Evolutionary conservation across 1,284 basidiomycete species (phyloP).

Genomic region (Grifola frondosa): DNA sequence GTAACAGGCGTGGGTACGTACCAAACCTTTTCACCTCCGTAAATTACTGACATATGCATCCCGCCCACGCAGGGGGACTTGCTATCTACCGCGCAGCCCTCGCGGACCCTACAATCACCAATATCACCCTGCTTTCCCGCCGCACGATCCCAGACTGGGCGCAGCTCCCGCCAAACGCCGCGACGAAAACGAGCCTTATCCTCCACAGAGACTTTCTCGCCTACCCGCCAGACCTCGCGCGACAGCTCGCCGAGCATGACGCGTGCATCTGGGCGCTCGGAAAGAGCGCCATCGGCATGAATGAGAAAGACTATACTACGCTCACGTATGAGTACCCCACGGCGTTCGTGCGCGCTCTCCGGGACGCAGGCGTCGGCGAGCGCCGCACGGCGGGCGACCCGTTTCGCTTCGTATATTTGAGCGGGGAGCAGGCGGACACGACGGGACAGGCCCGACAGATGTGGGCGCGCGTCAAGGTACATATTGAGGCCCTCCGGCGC

Average conservation of each 20-base stretch:
- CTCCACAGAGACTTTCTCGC: slow-evolving; percentile 36
- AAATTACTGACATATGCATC: neutral
- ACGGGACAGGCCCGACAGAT: slow-evolving; percentile 28
- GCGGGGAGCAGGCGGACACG: slow-evolving; percentile 34
- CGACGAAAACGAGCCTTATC: slow-evolving; percentile 32
- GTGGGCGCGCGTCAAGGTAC: slow-evolving; percentile 37
- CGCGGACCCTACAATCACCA: slow-evolving; percentile 31
- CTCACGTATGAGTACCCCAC: slow-evolving; percentile 38
- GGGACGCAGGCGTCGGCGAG: slow-evolving; percentile 30
- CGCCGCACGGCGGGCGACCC: slow-evolving; percentile 22
- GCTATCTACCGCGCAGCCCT: slow-evolving; percentile 39
- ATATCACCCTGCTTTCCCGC: slow-evolving; percentile 37
- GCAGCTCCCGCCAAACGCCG: slow-evolving; percentile 29
- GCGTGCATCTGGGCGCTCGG: slow-evolving; percentile 44
- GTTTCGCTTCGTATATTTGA: slow-evolving; percentile 37
- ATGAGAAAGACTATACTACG: slow-evolving; percentile 37
- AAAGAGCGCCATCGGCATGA: slow-evolving; percentile 30
- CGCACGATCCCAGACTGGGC: slow-evolving; percentile 35
- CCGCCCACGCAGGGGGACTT: slow-evolving; percentile 34
- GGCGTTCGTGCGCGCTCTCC: slow-evolving; percentile 32
- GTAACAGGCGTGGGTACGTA: slow-evolving; percentile 36
- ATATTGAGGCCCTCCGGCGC: neutral
- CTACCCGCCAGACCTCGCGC: slow-evolving; percentile 34
- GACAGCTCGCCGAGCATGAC: slow-evolving; percentile 35
- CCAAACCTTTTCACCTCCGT: neutral